A percentile compares a stretch with the other conserved stretches of the same genome.
Conservation (phyloP, 306 rosid species). For the Lupinus albus region DNA sequence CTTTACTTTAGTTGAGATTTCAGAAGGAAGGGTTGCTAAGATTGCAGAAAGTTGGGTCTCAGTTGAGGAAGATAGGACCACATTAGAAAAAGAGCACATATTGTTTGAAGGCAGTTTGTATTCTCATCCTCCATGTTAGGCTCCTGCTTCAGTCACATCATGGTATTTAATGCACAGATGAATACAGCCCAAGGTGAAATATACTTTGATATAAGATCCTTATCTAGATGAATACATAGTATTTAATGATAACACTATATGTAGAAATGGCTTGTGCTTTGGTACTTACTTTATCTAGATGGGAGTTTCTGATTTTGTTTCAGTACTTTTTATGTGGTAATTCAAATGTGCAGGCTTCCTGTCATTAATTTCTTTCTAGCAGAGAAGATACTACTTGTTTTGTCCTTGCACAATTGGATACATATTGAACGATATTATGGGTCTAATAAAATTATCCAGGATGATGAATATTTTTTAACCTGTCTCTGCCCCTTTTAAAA, state of each 20-base stretch:
- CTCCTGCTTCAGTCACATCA: conserved; percentile 31
- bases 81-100: conserved; percentile 60
- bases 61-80: conserved; percentile 59
- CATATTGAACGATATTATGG: conserved; percentile 35
- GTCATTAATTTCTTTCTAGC: conserved; percentile 22
- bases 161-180: conserved; percentile 41
- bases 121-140: conserved; percentile 33
- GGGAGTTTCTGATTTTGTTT: neutral
- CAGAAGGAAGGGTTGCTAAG: conserved; percentile 59
- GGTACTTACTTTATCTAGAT: conserved; percentile 33
- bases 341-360: conserved; percentile 27
- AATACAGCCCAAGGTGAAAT: neutral
- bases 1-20: conserved; percentile 70
- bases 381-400: conserved; percentile 32
- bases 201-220: conserved; percentile 26
- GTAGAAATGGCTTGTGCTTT: conserved; percentile 22
- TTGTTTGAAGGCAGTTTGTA: conserved; percentile 45
- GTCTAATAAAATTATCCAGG: conserved; percentile 38
- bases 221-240: conserved; percentile 26
- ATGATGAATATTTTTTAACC: conserved; percentile 28
- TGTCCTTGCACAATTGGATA: conserved; percentile 28
- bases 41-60: conserved; percentile 81
- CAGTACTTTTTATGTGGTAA: neutral
- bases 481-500: no score
- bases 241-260: conserved; percentile 12